Percentiles rank a stretch among this genome's conserved stretches.
Conservation (phyloP, 805 yeast species). For the Helenozyma baotianmanensis region DNA sequence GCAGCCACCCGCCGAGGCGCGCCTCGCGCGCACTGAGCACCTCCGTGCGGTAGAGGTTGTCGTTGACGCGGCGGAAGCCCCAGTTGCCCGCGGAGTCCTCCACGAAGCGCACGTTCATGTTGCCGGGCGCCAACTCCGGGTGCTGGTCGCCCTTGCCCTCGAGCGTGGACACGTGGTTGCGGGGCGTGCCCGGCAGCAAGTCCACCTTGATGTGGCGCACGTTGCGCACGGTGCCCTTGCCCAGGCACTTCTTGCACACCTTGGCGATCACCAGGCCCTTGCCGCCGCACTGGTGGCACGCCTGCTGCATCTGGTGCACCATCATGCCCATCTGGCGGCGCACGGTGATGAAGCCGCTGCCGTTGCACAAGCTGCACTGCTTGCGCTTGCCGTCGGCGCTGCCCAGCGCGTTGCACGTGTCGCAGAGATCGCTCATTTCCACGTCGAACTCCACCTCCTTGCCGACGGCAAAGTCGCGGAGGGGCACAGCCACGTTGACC, state of each 20-base stretch:
- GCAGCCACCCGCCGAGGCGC: conserved; percentile 71
- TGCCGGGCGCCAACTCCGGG: conserved; percentile 83
- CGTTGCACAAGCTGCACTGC: conserved; percentile 65
- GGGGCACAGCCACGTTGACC: conserved; percentile 50
- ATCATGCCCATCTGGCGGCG: conserved; percentile 81
- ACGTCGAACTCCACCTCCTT: conserved; percentile 53
- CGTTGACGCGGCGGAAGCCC: conserved; percentile 83
- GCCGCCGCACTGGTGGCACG: conserved; percentile 80
- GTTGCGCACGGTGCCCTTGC: conserved; percentile 58
- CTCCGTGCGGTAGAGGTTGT: conserved; percentile 76
- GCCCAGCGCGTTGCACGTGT: conserved; percentile 78
- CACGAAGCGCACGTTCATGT: conserved; percentile 55
- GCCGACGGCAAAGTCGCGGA: conserved; percentile 74
- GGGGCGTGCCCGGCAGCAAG: conserved; percentile 65
- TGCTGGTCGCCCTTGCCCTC: conserved; percentile 78
- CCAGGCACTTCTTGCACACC: conserved; percentile 67
- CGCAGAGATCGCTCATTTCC: conserved; percentile 71
- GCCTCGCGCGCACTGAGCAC: conserved; percentile 71
- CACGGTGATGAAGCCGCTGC: conserved; percentile 64
- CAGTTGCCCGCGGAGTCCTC: conserved; percentile 57
- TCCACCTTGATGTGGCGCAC: conserved; percentile 55
- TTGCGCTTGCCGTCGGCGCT: conserved; percentile 71
- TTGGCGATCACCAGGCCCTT: conserved; percentile 62
- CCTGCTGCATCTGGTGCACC: conserved; percentile 77
- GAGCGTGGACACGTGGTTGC: conserved; percentile 54